Evolutionary conservation across 257 asterid species (phyloP).

Genomic region (Osmanthus fragrans): DNA sequence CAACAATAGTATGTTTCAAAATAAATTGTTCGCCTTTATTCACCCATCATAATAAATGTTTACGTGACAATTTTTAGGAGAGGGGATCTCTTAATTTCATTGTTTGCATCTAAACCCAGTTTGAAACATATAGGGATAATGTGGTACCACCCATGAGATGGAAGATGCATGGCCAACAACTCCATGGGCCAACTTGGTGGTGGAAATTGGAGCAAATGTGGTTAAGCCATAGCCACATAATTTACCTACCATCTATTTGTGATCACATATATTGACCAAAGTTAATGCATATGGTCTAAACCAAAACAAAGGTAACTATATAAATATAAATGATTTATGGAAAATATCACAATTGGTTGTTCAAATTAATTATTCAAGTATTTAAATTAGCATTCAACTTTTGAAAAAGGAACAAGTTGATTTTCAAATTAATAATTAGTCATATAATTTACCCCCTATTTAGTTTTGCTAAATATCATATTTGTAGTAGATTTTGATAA

Average conservation of each 20-base stretch:
- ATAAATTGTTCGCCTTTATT: too few relatives aligned
- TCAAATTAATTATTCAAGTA: too few relatives aligned
- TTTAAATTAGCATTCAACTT: too few relatives aligned
- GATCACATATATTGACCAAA: not conserved
- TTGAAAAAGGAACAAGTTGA: too few relatives aligned
- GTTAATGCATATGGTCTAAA: not conserved
- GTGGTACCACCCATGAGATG: not conserved
- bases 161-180: not conserved
- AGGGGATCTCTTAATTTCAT: not conserved
- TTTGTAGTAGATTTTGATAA: too few relatives aligned
- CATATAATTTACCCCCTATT: too few relatives aligned
- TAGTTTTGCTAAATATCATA: too few relatives aligned
- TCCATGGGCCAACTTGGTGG: not conserved
- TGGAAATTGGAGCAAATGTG: not conserved
- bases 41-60: too few relatives aligned
- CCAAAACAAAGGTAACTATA: not conserved
- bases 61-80: not conserved
- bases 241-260: not conserved
- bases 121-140: not conserved
- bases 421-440: too few relatives aligned
- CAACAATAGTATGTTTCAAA: too few relatives aligned
- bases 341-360: too few relatives aligned
- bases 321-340: too few relatives aligned
- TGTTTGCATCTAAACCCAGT: not conserved
- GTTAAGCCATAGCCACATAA: not conserved